Evolutionary conservation across 306 rosid species (phyloP), one percentile per base, ranked within the genome.

Genomic region (Trichosanthes truncata): DNA sequence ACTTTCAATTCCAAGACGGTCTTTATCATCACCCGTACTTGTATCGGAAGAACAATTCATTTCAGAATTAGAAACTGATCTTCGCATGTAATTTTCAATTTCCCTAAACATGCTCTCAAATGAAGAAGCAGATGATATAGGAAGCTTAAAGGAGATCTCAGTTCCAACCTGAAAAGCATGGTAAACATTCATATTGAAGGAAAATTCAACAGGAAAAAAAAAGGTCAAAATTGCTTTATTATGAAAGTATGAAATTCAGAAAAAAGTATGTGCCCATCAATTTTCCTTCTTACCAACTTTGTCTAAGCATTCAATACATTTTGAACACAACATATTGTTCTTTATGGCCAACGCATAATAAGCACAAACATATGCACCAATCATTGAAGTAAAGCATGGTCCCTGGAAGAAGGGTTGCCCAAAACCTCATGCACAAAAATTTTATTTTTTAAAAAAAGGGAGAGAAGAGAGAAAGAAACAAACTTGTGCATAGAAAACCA

Each of bases 131-230:
- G 98, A 94, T 59, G 93, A 87, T 85, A 94, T 79, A 65, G 98
- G 98, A 88, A 94, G 98, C 92, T 95, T 92, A 81, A 94, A 94
- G 81, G 97, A 94, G 85, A 94, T 91, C 89, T 94, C 98, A 25
- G 98, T 94, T 81, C 98, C 98, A 82, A 94, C 98, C 98, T 94
- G 88, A 12, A 84, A 76, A 86, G 68, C 82, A 76, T 79, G 68
- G 82, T 84, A 48, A 67, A 80, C 76, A 35, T 71, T 62, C 60
- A 75, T 26, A 63, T 76, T 31, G 67, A 57, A 75, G 67, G 63
- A 73, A 75, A 68, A 83, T 60, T 52, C 9, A 55, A 45, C 56
- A 76, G 48, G 35, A 7, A 6, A 41, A 66, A 65, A 41, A 67
- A 31, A 9, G 5, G 60, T 73, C 78, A 73, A 73, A 31, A 7